Evolutionary conservation across 1,139 yeast species (phyloP), one percentile per base, ranked within the genome.

Genomic region (Petasospora fabianii): DNA sequence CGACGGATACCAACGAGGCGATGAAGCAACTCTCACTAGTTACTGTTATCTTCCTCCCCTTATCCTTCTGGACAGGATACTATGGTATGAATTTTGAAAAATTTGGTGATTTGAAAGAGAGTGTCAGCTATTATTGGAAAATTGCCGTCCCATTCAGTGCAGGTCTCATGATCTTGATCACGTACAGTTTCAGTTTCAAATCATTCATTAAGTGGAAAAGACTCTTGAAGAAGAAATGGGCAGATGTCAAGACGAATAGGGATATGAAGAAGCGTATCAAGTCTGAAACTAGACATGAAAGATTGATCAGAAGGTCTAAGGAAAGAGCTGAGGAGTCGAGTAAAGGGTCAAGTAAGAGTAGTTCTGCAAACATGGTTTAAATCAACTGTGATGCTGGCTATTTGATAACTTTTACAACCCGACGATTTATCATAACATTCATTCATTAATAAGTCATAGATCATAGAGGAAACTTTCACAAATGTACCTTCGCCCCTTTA

Each of bases 11-110:
- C 3, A 71, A 73, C 42, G 73, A 65, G 46, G 68, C 78, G 6
- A 74, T 75, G 65, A 65, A 66, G 38, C 66, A 69, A 50, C 58
- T 75, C 35, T 69, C 77, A 8, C 53, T 75, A 24, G 74, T 75
- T 8, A 70, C 78, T 0, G 78, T 75, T 11, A 65, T 75, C 16
- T 75, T 75, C 47, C 58, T 75, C 35, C 81, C 80, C 9, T 51
- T 75, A 36, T 66, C 75, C 6, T 75, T 75, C 50, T 64, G 77
- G 65, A 73, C 80, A 1, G 79, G 80, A 10, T 75, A 73, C 50
- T 75, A 69, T 48, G 81, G 81, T 16, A 75, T 75, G 80, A 74
- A 75, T 46, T 72, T 77, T 46, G 62, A 65, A 15, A 54, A 55
- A n/a, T 76, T 75, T 50, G 71, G 69, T 3, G 71, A 68, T 32